Evolutionary conservation across 2,329 filamentous ascomycete species (phyloP), one percentile per base, ranked within the genome.

Genomic region (Ceratocystis cacaofunesta): DNA sequence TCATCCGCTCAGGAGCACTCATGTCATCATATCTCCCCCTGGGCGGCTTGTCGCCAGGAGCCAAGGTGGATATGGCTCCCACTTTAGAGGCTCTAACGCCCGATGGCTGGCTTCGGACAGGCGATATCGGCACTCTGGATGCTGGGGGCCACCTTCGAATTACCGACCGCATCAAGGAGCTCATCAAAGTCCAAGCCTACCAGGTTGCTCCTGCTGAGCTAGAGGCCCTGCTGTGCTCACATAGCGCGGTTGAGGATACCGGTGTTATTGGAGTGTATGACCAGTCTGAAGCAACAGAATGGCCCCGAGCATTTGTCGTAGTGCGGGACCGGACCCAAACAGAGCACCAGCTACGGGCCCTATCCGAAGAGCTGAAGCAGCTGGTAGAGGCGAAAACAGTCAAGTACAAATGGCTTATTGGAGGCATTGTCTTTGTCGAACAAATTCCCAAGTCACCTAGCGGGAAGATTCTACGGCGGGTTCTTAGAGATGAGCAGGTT

Each of bases 41-140:
- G 41, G 79, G 80, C 0, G 77, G 81, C 28, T 64, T 71, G 10
- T 7, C 17, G 7, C 48, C 63, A 8, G 66, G 65, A 6, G 63
- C 68, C 0, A n/a, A 67, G 17, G 70, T 72, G 1, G 75, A 78
- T 64, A 76, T 77, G 75, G 71, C 70, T 41, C 70, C 72, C 15
- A 77, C 76, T 0, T 62, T 62, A 1, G 75, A 76, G 17, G 73
- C 75, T 0, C 68, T 78, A 22, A 78, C 76, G 7, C 65, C 70
- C 4, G 86, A 88, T 67, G 82, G 85, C 0, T 90, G 86, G 85
- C 77, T 90, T 69, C 84, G 83, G 70, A 89, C 86, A 0, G 87
- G 87, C 1, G 88, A 90, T 70, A 81, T 90, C 50, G 85, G 81
- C 4, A 84, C 82, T 68, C 75, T 84, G 32, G 79, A 84, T 69